These are phyloP conservation scores for Coemansia umbellata DNA, from an alignment of 192 early-diverging fungal genomes.

Conservation along the genomic window DNA sequence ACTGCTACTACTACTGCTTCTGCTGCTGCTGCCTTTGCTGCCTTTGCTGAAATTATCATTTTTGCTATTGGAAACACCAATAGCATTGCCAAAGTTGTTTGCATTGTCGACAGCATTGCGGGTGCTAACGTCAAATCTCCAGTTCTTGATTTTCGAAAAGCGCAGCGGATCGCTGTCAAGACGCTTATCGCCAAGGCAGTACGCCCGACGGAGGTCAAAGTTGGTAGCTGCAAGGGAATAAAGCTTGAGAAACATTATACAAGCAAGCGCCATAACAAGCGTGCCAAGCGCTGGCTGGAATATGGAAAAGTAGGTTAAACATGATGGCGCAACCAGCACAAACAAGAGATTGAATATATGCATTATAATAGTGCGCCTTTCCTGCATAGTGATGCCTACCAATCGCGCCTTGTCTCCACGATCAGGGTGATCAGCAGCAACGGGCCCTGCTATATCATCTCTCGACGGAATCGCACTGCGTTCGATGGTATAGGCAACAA, in stretches of 20 bases:
- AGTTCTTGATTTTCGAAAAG: constrained; percentile 17
- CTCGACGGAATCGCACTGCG: constrained; percentile 32
- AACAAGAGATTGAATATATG: constrained; percentile 56
- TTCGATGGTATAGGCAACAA: constrained; percentile 62
- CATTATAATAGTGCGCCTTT: constrained; percentile 28
- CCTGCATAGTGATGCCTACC: constrained; percentile 23
- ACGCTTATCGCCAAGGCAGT: constrained; percentile 47
- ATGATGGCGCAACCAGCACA: constrained; percentile 58
- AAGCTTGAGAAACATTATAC: constrained; percentile 78
- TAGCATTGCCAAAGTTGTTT: not conserved
- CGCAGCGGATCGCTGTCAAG: constrained; percentile 36
- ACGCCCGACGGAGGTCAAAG: constrained; percentile 65
- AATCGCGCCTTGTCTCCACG: constrained; percentile 5
- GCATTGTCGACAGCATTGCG: not conserved
- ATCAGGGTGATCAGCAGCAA: not conserved
- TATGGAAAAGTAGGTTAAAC: constrained; percentile 63
- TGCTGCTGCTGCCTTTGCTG: not conserved
- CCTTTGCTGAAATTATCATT: not conserved
- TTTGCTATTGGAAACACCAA: not conserved
- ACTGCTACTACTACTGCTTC: not conserved
- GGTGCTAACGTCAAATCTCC: constrained; percentile 10
- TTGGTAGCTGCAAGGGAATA: constrained; percentile 76
- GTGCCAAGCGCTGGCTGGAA: constrained; percentile 68
- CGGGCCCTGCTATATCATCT: not conserved
- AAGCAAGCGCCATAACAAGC: constrained; percentile 54